phyloP scores from a whole-genome alignment of 192 early-diverging fungal genomes.

The Mortierella hygrophila region DNA sequence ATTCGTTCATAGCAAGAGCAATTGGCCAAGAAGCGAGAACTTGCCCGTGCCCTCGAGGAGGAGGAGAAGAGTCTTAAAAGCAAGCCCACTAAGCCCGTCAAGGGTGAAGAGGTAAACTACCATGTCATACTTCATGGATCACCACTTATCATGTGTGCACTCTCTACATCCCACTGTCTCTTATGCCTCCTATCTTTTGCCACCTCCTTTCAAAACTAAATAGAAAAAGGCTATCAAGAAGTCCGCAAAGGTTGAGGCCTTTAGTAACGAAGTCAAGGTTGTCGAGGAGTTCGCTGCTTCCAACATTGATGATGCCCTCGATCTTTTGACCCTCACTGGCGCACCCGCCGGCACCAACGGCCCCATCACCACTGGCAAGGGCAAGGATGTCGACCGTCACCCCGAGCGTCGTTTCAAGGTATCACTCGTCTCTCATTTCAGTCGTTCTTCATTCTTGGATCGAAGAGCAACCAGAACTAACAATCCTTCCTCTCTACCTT shows the following conservation, averaged over 20 bases:
- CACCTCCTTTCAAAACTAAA: background rate
- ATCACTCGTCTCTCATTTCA: background rate
- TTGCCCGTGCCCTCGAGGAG: conserved; percentile 63
- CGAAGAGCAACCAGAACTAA: background rate
- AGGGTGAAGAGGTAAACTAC: conserved; percentile 62
- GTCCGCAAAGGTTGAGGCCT: conserved; percentile 60
- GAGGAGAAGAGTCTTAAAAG: conserved; percentile 69
- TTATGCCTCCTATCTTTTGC: background rate
- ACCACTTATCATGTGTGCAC: background rate
- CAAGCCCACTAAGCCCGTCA: conserved; percentile 57
- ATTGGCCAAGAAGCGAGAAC: conserved; percentile 66
- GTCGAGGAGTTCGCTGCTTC: conserved; percentile 82
- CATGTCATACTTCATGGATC: background rate
- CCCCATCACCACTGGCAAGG: conserved; percentile 43
- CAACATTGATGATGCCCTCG: conserved; percentile 89
- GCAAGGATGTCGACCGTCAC: conserved; percentile 83
- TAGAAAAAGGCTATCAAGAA: conserved; percentile 74
- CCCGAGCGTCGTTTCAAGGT: conserved; percentile 88
- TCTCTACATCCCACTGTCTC: background rate
- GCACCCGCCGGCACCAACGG: conserved; percentile 28
- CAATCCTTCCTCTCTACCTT: background rate
- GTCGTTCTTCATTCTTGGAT: background rate
- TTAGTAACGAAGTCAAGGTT: conserved; percentile 57
- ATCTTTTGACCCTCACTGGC: conserved; percentile 67
- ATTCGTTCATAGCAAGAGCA: conserved; percentile 55